Base-by-base conservation (phyloP, 768 basidiomycete genomes). In the Suillus subalutaceus region DNA sequence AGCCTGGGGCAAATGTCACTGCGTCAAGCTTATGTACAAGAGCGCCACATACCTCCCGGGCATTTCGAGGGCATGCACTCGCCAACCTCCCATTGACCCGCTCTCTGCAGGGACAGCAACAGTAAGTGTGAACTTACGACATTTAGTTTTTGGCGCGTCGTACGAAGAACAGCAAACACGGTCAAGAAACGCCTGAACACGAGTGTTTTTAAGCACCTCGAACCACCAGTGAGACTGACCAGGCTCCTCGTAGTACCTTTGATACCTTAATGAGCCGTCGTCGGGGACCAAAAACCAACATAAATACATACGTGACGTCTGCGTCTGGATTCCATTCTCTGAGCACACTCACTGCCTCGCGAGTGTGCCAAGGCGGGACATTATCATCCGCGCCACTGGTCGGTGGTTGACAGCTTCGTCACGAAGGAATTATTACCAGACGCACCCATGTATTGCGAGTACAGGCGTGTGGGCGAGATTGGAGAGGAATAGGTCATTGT, bases 341-440 rank as follows among this genome's bases (percentile, higher is more conserved):
- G 37, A 96, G 67, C 20, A 88, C 77, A 32, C 83, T 81, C 4
- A 91, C 80, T 13, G 85, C 79, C 73, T 90, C 88, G 26, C 95
- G 84, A 3, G 88, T 86, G 69, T 97, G 94, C 87, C 93, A 93
- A 0, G 88, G 85, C 2, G 95, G 94, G 4, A 97, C 96, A 67
- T 97, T 96, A 46, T 89, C 86, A 72, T 97, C 96, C 44, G 81
- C 81, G 3, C 90, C 91, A 23, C 92, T 92, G 69, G 43, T 16
- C n/a, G 6, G 44, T 41, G 16, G 26, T 41, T 40, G 26, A 41
- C 18, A 59, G 26, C 40, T 41, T 41, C 10, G 5, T 18, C 18
- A 7, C 23, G 52, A 23, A 46, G 13, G 44, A 60, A 23, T 37
- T 32, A 61, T 61, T 58, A n/a, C 35, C 57, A 30, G 26, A 69